Evolutionary conservation across 768 basidiomycete genomes (phyloP).

Genomic region (Kwoniella mangroviensis): DNA sequence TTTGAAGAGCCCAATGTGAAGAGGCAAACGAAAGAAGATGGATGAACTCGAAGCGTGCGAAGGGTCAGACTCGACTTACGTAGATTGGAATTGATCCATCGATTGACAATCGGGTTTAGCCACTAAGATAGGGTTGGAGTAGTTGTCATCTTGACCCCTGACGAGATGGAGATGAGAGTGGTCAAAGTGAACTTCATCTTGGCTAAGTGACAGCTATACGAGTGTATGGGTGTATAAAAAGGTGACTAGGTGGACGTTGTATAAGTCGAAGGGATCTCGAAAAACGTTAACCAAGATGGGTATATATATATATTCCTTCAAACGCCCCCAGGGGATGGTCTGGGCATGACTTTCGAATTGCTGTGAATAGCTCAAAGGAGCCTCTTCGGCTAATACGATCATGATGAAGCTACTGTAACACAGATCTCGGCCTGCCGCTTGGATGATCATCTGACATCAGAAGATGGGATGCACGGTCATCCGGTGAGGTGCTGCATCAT

Average conservation of each 20-base stretch:
- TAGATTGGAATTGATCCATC: constrained; percentile 8
- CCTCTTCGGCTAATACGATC: neutral
- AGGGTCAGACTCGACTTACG: neutral
- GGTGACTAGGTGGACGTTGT: neutral
- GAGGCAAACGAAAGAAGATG: neutral
- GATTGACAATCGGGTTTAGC: constrained; percentile 4
- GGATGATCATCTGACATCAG: neutral
- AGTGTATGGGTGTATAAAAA: neutral
- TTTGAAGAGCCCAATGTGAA: neutral
- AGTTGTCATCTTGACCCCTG: neutral
- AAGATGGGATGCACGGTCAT: neutral
- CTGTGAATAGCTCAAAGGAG: neutral
- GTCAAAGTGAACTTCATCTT: neutral
- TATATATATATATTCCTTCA: too few relatives aligned
- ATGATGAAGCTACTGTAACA: neutral
- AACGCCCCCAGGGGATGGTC: too few relatives aligned
- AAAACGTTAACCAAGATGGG: too few relatives aligned
- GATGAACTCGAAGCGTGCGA: neutral
- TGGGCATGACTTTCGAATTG: too few relatives aligned
- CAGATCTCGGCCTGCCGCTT: neutral
- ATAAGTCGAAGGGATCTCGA: neutral
- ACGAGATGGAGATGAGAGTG: neutral
- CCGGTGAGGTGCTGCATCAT: neutral
- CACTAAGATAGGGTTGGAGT: constrained; percentile 10
- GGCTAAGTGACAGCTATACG: neutral